A percentile compares a stretch with the other conserved stretches of the same genome.
These are phyloP conservation scores for Periconia macrospinosa DNA, from an alignment of 2,329 filamentous ascomycete species.

Conservation along the genomic window DNA sequence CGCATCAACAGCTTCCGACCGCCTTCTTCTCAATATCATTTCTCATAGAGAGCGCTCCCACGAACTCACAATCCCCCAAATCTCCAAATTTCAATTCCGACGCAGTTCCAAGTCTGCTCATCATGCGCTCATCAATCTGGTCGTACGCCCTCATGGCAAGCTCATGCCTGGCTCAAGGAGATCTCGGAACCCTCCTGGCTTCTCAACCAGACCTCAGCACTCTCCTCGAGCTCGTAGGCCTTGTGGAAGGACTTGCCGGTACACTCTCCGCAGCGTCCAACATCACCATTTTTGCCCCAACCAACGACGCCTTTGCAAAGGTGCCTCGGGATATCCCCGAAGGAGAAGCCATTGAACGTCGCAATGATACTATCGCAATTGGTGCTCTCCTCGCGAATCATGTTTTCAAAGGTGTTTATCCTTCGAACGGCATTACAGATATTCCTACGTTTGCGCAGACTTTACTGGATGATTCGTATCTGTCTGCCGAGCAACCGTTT, in stretches of 20 bases:
- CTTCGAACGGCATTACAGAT: conserved; percentile 39
- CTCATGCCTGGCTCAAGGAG: conserved; percentile 27
- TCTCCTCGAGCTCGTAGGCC: conserved; percentile 39
- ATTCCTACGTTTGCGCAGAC: conserved; percentile 51
- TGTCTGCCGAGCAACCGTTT: conserved; percentile 55
- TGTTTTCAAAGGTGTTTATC: conserved; percentile 57
- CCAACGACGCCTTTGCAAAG: conserved; percentile 52
- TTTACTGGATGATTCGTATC: conserved; percentile 17
- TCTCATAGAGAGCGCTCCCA: no score
- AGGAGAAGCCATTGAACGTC: conserved; percentile 32
- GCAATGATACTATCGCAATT: conserved; percentile 28
- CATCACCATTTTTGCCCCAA: conserved; percentile 62
- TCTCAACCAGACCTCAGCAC: conserved; percentile 36
- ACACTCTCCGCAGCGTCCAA: conserved; percentile 47
- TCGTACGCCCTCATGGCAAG: conserved; percentile 20
- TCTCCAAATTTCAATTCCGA: no score
- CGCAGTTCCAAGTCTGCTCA: conserved; percentile 1
- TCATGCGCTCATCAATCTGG: conserved; percentile 24
- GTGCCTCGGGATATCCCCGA: conserved; percentile 27
- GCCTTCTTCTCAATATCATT: neutral
- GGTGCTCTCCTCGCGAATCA: conserved; percentile 60
- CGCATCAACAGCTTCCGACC: neutral
- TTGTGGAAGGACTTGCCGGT: conserved; percentile 38
- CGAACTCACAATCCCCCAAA: no score
- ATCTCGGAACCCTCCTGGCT: conserved; percentile 35